These are phyloP conservation scores for Stephania japonica DNA, from an alignment of 164 flowering plant species.

Conservation along the genomic window DNA sequence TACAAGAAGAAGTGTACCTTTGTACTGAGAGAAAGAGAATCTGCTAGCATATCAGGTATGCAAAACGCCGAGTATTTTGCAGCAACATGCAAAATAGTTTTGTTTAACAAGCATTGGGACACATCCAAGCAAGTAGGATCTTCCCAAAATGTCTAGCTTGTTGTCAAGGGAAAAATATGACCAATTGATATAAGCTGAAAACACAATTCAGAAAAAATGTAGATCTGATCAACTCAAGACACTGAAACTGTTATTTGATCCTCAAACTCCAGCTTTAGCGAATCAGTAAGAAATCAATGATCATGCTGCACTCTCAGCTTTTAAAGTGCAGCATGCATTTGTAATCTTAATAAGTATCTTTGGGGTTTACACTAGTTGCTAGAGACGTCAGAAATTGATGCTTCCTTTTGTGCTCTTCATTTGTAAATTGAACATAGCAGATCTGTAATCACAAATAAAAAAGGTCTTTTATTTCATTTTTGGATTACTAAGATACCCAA, in stretches of 20 bases:
- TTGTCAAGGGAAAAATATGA: slow-evolving; percentile 37
- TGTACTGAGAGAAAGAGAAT: slow-evolving; percentile 48
- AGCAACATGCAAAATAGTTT: slow-evolving; percentile 51
- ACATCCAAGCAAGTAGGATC: slow-evolving; percentile 67
- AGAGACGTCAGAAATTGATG: not conserved
- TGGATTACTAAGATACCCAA: not conserved
- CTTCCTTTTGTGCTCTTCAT: not conserved
- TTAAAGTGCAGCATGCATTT: not conserved
- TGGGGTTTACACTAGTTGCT: not conserved
- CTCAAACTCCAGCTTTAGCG: not conserved
- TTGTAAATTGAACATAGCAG: not conserved
- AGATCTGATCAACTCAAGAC: too few relatives aligned
- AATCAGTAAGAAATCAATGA: not conserved
- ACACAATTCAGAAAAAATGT: too few relatives aligned
- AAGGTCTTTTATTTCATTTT: not conserved
- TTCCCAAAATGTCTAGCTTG: slow-evolving; percentile 64
- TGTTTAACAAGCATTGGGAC: slow-evolving; percentile 70
- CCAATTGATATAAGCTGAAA: not conserved
- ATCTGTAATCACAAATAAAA: not conserved
- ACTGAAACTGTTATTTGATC: too few relatives aligned
- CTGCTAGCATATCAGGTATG: slow-evolving; percentile 32
- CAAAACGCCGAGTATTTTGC: slow-evolving; percentile 39
- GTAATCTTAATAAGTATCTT: not conserved
- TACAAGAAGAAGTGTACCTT: slow-evolving; percentile 42
- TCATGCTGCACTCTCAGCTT: not conserved